Evolutionary conservation across 2,329 filamentous ascomycete genomes (phyloP).

Genomic region (Colletotrichum horii): DNA sequence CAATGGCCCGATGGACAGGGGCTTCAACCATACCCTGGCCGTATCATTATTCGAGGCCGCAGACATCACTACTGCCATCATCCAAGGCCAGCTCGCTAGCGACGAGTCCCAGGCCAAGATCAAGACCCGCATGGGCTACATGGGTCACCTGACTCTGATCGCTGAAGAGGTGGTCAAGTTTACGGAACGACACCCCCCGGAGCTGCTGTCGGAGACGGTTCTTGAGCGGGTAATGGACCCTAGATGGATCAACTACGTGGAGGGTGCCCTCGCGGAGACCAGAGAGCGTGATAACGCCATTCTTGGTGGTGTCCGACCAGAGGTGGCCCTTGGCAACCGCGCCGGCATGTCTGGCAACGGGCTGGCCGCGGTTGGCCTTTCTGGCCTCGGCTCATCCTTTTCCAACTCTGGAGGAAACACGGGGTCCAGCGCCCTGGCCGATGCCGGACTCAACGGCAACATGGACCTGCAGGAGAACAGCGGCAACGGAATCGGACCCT

Average conservation of each 20-base stretch:
- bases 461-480: conserved; percentile 72
- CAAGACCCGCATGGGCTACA: conserved; percentile 94
- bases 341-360: conserved; percentile 56
- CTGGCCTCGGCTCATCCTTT: conserved; percentile 41
- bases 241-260: conserved; percentile 94
- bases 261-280: conserved; percentile 90
- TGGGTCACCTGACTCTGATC: conserved; percentile 96
- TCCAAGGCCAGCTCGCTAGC: conserved; percentile 85
- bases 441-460: conserved; percentile 32
- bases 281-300: conserved; percentile 98
- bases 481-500: conserved; percentile 72
- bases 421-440: conserved; percentile 20
- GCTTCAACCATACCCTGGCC: conserved; percentile 87
- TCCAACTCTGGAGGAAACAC: conserved; percentile 26
- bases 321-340: conserved; percentile 83
- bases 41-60: conserved; percentile 93
- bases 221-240: conserved; percentile 87
- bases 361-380: conserved; percentile 47
- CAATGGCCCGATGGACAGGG: conserved; percentile 96
- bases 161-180: conserved; percentile 99
- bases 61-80: conserved; percentile 87
- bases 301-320: conserved; percentile 90
- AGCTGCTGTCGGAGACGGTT: conserved; percentile 82
- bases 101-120: conserved; percentile 84
- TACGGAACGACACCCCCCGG: conserved; percentile 89